Conservation (phyloP, 164 flowering plant genomes). For the Buxus sempervirens region DNA sequence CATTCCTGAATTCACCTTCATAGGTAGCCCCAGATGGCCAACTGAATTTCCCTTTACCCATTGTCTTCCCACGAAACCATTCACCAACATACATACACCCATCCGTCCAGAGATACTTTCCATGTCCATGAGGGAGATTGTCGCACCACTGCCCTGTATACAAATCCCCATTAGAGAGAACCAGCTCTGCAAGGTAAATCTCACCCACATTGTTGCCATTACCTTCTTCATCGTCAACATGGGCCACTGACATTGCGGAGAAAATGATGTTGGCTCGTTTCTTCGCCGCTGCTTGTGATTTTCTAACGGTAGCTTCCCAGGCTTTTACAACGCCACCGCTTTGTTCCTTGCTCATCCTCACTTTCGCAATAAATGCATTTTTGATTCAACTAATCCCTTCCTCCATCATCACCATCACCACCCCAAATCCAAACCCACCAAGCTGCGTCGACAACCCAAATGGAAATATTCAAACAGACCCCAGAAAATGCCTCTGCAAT, state of each 20-base stretch:
- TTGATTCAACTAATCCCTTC: not conserved
- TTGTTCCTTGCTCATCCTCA: conserved; percentile 40
- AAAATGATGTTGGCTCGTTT: conserved; percentile 59
- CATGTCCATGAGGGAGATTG: conserved; percentile 73
- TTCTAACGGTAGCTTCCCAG: conserved; percentile 73
- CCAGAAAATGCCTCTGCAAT: not conserved
- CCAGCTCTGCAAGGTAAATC: conserved; percentile 45
- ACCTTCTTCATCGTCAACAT: conserved; percentile 28
- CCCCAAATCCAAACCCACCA: not conserved
- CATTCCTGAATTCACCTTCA: conserved; percentile 82
- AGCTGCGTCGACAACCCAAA: too few relatives aligned
- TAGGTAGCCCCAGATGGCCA: conserved; percentile 96
- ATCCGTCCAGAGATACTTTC: conserved; percentile 86
- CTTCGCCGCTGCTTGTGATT: conserved; percentile 60
- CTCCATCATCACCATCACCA: conserved; percentile 2
- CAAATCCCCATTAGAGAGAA: conserved; percentile 77
- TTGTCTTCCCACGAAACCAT: conserved; percentile 70
- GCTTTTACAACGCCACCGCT: conserved; percentile 44
- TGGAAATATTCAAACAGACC: not conserved
- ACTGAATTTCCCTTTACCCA: conserved; percentile 71
- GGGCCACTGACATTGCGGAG: conserved; percentile 47
- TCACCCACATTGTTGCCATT: conserved; percentile 25
- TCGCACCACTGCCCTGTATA: conserved; percentile 78
- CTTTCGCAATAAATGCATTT: too few relatives aligned
- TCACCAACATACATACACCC: conserved; percentile 96